Evolutionary conservation across 106 monocot genomes (phyloP), one percentile per base, ranked within the genome.

Genomic region (Acanthochlamys bracteata): DNA sequence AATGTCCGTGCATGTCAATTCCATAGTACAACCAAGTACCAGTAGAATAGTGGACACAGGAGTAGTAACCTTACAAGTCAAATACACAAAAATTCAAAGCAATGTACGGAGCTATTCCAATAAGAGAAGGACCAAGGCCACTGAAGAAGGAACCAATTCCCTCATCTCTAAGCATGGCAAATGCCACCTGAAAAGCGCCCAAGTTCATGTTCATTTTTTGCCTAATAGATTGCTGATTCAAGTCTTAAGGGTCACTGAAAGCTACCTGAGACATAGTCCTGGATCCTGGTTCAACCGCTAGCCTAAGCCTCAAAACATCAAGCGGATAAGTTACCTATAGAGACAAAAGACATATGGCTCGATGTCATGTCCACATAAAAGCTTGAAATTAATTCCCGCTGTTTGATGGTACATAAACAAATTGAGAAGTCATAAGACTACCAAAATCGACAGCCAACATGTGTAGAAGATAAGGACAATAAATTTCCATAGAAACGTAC

Each of bases 1-100:
- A 17, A 74, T 73, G 10, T 45, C 61, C 27, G 0, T 20, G 2
- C 54, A 57, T 22, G 23, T 69, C 40, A 76, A 22, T 52, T 52
- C 51, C 40, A 56, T 42, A 46, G 41, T 56, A 40, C n/a, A n/a
- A n/a, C n/a, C n/a, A n/a, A 43, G 43, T 43, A 43, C 13, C 13
- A 43, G 43, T 8, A 43, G 10, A 43, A 7, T 13, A 54, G n/a
- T 46, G 45, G 19, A 22, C 60, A 70, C 16, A 20, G 16, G 11
- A 65, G 43, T 49, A 55, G 57, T 43, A 73, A 52, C 40, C 90
- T 90, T 49, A 96, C 95, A 96, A 74, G 78, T 96, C 90, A 88
- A 90, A 96, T 59, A 96, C 73, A 75, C 95, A 96, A 46, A 96
- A 96, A 71, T 96, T 96, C 59, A 96, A 69, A 67, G 95, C 95